These are phyloP conservation scores for Globisporangium rhizosaccharum DNA, from an alignment of 352 stramenopile genomes.

Conservation along the genomic window DNA sequence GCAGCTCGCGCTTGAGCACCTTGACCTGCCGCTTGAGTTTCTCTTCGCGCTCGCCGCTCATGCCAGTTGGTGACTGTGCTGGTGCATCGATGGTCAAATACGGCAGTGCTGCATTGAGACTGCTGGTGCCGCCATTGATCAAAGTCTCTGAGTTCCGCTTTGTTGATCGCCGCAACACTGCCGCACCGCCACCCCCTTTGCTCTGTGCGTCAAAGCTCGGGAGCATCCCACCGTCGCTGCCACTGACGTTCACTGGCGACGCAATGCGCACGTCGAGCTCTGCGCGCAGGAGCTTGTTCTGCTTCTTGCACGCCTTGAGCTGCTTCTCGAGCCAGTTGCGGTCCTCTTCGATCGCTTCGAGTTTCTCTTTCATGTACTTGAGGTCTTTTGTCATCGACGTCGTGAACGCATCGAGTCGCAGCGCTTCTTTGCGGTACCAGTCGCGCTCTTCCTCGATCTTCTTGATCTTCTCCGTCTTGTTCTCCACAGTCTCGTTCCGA, in stretches of 20 bases:
- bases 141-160: constrained; percentile 11
- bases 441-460: constrained; percentile 92
- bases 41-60: constrained; percentile 57
- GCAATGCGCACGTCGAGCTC: constrained; percentile 66
- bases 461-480: constrained; percentile 90
- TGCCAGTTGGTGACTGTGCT: constrained; percentile 6
- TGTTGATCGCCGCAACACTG: constrained; percentile 11
- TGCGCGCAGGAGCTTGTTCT: constrained; percentile 89
- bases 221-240: constrained; percentile 22
- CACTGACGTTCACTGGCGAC: constrained; percentile 21
- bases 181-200: constrained; percentile 5
- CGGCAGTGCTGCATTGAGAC: constrained; percentile 17
- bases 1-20: constrained; percentile 55
- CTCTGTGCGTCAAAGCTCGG: constrained; percentile 32
- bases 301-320: constrained; percentile 91
- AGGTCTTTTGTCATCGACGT: constrained; percentile 91
- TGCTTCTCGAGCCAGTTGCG: constrained; percentile 90
- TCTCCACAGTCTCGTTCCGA: constrained; percentile 84
- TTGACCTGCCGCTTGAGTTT: constrained; percentile 68
- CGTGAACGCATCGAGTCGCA: constrained; percentile 88
- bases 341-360: constrained; percentile 89
- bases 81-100: constrained; percentile 28
- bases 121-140: not conserved
- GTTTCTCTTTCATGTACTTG: constrained; percentile 90
- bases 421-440: constrained; percentile 90